Evolutionary conservation across 148 eudicot species (phyloP), one percentile per base, ranked within the genome.

Genomic region (Fagopyrum esculentum): DNA sequence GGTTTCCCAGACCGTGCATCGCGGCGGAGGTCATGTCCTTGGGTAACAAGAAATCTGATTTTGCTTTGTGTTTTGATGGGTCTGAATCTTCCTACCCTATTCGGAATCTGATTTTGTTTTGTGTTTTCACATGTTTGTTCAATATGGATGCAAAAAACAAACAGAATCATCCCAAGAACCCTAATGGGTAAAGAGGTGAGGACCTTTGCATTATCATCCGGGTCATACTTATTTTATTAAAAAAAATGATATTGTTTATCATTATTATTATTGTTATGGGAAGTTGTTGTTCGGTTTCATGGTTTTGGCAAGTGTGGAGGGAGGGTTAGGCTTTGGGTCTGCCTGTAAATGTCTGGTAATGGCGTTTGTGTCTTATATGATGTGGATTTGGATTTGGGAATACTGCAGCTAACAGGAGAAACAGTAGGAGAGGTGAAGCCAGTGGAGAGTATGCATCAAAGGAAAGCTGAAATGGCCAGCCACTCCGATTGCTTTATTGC

Each of bases 401-500:
- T 63, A 10, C 45, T 71, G 54, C 54, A 75, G 77, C 40, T 75
- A 12, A 75, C 77, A 26, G 77, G 77, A 22, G 81, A 79, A 26
- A 74, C 81, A 4, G 81, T 79, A 10, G 81, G 81, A 29, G 81
- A 79, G 51, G 77, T 79, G n/a, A 66, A 50, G 50, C 55, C 56
- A 68, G 81, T 79, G 48, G 81, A 76, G 48, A 71, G 54, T 46
- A 79, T 79, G 81, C 81, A 79, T 29, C 81, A 79, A 60, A 79
- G 81, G 74, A 79, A 79, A 74, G 81, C 81, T 30, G 80, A 78
- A 69, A 78, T 78, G 80, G 80, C 80, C 50, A 68, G 73, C 66
- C 80, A 78, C 56, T 78, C 80, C 16, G 80, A 78, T 73, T 74
- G 76, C 30, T 74, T 74, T 57, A 74, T 74, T 16, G 76, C 76